Conservation (phyloP, 495 filamentous ascomycete species). For the Neohortaea acidophila region DNA sequence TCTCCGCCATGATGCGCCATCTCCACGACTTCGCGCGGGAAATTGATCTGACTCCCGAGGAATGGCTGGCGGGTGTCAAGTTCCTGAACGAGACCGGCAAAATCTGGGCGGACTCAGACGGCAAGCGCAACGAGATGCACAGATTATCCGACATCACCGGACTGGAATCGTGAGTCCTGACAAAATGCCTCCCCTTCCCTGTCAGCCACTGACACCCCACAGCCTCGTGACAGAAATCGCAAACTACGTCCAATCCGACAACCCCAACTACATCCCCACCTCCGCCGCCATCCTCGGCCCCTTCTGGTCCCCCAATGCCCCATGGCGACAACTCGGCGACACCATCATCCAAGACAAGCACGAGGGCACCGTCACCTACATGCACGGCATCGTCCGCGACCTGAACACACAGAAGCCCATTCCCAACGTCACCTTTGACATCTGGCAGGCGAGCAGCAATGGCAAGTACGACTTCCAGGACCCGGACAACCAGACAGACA, state of each 20-base stretch:
- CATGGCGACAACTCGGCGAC: constrained; percentile 56
- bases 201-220: too few relatives aligned
- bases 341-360: constrained; percentile 54
- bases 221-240: constrained; percentile 73
- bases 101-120: constrained; percentile 33
- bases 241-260: constrained; percentile 57
- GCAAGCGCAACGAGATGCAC: constrained; percentile 60
- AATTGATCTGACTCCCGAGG: constrained; percentile 61
- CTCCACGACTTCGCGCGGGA: constrained; percentile 75
- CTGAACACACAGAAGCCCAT: constrained; percentile 58
- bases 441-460: constrained; percentile 77
- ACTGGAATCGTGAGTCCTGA: constrained; percentile 53
- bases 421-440: constrained; percentile 56
- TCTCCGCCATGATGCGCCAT: constrained; percentile 53
- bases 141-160: constrained; percentile 66
- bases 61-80: constrained; percentile 65
- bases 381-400: constrained; percentile 63
- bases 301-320: constrained; percentile 76
- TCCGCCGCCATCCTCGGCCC: constrained; percentile 73
- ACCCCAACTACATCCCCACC: constrained; percentile 51
- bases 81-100: constrained; percentile 38
- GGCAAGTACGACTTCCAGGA: constrained; percentile 87
- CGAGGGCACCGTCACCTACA: constrained; percentile 47
- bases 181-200: neutral
- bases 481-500: constrained; percentile 52